Evolutionary conservation across 2,329 filamentous ascomycete species (phyloP).

Genomic region (Epichloe uncinata): DNA sequence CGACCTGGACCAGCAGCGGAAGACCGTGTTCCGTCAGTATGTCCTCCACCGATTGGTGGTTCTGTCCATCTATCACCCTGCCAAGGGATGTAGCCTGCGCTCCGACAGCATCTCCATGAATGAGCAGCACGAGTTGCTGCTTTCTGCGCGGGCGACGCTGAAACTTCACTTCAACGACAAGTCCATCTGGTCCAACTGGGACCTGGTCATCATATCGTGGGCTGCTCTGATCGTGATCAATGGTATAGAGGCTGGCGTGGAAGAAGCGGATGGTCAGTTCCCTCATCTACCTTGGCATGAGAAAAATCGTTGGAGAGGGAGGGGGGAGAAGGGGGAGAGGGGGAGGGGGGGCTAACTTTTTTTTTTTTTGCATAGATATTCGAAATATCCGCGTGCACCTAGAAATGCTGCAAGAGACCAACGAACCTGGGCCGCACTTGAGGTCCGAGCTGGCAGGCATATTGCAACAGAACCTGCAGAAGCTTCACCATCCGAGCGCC

Average conservation of each 20-base stretch:
- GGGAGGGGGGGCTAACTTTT: too few relatives aligned
- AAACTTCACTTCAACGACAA: slow-evolving; percentile 26
- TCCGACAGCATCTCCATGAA: slow-evolving; percentile 23
- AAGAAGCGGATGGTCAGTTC: slow-evolving; percentile 22
- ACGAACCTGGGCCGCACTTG: slow-evolving; percentile 15
- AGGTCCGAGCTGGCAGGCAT: slow-evolving; percentile 5
- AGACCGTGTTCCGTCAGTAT: slow-evolving; percentile 26
- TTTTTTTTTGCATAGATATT: slow-evolving; percentile 10
- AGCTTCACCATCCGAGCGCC: slow-evolving; percentile 11
- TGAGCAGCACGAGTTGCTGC: slow-evolving; percentile 26
- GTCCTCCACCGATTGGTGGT: slow-evolving; percentile 28
- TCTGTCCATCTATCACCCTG: slow-evolving; percentile 29
- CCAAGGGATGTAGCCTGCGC: slow-evolving; percentile 23
- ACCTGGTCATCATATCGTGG: slow-evolving; percentile 31
- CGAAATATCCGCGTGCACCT: slow-evolving; percentile 17
- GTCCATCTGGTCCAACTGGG: slow-evolving; percentile 31
- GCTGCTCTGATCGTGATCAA: slow-evolving; percentile 30
- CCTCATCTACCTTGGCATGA: too few relatives aligned
- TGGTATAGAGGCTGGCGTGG: slow-evolving; percentile 25
- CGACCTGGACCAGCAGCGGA: slow-evolving; percentile 20
- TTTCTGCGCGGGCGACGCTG: slow-evolving; percentile 27
- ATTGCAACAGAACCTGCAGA: slow-evolving; percentile 15
- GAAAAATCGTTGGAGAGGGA: too few relatives aligned
- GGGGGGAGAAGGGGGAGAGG: too few relatives aligned
- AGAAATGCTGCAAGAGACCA: slow-evolving; percentile 14